These are phyloP conservation scores for Daldinia sp. DNA, from an alignment of 2,329 filamentous ascomycete species.

Conservation along the genomic window DNA sequence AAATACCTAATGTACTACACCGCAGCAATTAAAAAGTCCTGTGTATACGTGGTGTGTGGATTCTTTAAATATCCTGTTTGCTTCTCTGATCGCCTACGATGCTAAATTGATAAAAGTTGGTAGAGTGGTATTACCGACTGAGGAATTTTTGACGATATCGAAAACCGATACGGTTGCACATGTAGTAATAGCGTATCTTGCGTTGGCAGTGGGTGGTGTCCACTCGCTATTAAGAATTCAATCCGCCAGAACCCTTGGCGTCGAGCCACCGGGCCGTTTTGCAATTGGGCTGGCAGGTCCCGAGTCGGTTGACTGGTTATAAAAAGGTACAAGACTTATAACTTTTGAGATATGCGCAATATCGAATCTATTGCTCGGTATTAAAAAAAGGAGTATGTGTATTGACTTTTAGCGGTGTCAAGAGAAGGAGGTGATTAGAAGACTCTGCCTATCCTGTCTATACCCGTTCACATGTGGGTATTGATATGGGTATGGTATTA, in stretches of 20 bases:
- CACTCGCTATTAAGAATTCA: slow-evolving; percentile 21
- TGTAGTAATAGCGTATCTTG: too few relatives aligned
- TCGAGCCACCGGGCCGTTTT: slow-evolving; percentile 14
- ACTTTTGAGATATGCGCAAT: slow-evolving; percentile 9
- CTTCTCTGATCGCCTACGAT: background rate
- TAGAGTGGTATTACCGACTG: background rate
- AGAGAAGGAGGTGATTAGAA: background rate
- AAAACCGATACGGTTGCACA: background rate
- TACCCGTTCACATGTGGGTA: slow-evolving; percentile 2
- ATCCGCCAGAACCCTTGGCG: slow-evolving; percentile 26
- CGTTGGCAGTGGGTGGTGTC: slow-evolving; percentile 9
- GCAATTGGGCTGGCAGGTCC: slow-evolving; percentile 16
- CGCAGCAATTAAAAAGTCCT: background rate
- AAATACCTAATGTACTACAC: background rate
- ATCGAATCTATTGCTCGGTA: slow-evolving; percentile 9
- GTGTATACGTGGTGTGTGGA: background rate
- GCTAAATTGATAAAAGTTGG: too few relatives aligned
- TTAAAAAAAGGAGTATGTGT: background rate
- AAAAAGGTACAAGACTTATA: slow-evolving; percentile 2
- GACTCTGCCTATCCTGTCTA: background rate
- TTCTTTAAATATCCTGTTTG: background rate
- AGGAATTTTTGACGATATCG: slow-evolving; percentile 16
- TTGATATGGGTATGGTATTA: background rate
- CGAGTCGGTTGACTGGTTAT: slow-evolving; percentile 7
- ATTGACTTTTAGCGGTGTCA: background rate